Base-by-base conservation (phyloP, 1,284 basidiomycete genomes). In the Cryptococcus sp. region DNA sequence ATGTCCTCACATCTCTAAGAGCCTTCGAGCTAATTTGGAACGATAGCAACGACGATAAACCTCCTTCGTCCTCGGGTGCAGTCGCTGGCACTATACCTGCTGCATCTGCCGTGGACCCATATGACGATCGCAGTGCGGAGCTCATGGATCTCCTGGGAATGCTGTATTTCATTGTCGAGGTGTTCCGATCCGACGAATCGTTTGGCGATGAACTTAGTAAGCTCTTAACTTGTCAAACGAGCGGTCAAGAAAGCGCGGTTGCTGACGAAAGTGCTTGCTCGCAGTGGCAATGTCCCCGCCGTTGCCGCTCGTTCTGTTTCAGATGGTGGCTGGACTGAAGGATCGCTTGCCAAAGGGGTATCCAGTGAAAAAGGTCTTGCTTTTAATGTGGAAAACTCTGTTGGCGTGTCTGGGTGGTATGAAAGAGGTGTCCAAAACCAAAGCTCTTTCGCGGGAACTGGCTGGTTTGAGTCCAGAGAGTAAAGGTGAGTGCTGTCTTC, bases 311-410 rank as follows among this genome's bases (percentile, higher is more conserved):
- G 94, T 93, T 75, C 82, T 99, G 19, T 91, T 97, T 79, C 88
- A 88, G 55, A 83, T 94, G 53, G 87, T 99, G 10, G 88, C 93
- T 19, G 87, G 87, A 34, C 80, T 99, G 50, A 87, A 93, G 63
- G 96, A 99, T 73, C 93, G 93, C 80, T 91, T 89, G 69, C 89
- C 93, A 5, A 94, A 91, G 72, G 93, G 93, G 1, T 97, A 96
- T 76, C 93, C 94, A 0, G 89, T 95, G 64, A 97, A 96, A 80
- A 96, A 96, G 84, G 91, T 99, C 3, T 84, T 99, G 17, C 84
- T 99, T n/a, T 85, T 99, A 1, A 81, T 97, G 1, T 99, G 96
- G 96, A 99, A 99, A 78, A 88, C 91, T 0, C 80, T 99, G 29
- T 81, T 99, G 38, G 88, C 91, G 34, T 95, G 91, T 74, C 88